Evolutionary conservation across 202 grass and related monocot genomes (phyloP).

Genomic region (Schoenoplectus triqueter): DNA sequence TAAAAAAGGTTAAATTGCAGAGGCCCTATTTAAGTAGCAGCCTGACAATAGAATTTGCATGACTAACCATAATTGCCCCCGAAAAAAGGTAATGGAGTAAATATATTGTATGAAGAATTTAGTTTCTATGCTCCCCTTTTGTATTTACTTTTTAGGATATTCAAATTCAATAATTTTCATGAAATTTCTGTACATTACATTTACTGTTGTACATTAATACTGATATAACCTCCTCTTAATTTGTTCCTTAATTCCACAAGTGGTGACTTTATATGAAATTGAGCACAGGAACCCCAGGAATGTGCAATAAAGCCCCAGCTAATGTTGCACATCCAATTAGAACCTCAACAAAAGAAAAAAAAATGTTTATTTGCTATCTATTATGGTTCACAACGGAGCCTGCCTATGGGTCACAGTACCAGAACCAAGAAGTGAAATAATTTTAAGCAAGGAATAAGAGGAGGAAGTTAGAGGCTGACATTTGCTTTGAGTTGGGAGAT

Average conservation of each 20-base stretch:
- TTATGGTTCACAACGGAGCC: not conserved
- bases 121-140: not conserved
- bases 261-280: not conserved
- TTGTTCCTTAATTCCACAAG: not conserved
- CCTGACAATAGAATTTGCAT: not conserved
- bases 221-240: not conserved
- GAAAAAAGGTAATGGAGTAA: not conserved
- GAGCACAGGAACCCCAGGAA: not conserved
- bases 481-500: slow-evolving; percentile 90
- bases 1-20: not conserved
- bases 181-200: not conserved
- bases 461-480: slow-evolving; percentile 43
- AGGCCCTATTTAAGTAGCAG: not conserved
- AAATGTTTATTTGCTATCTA: not conserved
- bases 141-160: slow-evolving; percentile 21
- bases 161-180: not conserved
- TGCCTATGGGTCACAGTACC: not conserved
- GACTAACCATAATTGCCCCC: not conserved
- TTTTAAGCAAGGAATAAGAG: not conserved
- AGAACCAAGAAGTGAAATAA: not conserved
- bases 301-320: not conserved
- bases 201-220: not conserved
- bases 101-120: not conserved
- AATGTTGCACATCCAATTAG: not conserved
- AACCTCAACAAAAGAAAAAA: not conserved